phyloP scores from a whole-genome alignment of 2,329 filamentous ascomycete genomes.

The Scortechinia acanthostroma region DNA sequence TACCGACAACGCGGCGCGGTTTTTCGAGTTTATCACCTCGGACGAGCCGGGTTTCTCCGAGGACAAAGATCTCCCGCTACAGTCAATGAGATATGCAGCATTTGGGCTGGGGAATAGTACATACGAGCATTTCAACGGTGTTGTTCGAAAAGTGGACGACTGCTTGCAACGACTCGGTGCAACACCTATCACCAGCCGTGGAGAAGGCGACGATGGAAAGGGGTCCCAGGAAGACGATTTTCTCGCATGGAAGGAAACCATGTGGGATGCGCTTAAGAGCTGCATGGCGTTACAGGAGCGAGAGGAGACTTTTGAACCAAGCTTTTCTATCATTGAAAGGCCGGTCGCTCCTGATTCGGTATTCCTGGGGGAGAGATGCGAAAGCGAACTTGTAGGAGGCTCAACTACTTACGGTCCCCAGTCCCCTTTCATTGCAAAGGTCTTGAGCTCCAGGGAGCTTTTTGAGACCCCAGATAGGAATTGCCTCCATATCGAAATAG shows the following conservation, averaged over 20 bases:
- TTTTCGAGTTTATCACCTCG: conserved; percentile 87
- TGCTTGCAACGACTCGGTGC: conserved; percentile 77
- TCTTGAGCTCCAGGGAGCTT: conserved; percentile 81
- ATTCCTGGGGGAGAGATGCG: conserved; percentile 92
- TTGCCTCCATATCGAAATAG: conserved; percentile 93
- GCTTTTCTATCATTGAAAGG: conserved; percentile 75
- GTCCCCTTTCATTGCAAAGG: conserved; percentile 94
- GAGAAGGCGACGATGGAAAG: conserved; percentile 93
- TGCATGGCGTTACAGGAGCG: conserved; percentile 88
- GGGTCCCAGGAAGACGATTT: conserved; percentile 99
- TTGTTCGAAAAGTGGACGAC: conserved; percentile 87
- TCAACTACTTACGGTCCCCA: no score
- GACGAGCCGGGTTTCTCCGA: conserved; percentile 79
- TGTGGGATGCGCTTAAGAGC: conserved; percentile 82
- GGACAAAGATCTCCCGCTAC: conserved; percentile 65
- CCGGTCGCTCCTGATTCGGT: conserved; percentile 72
- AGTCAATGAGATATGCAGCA: conserved; percentile 82
- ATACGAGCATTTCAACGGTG: conserved; percentile 98
- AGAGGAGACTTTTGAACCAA: conserved; percentile 89
- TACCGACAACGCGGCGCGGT: conserved; percentile 96
- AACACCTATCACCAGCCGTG: conserved; percentile 75
- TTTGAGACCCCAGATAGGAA: conserved; percentile 87
- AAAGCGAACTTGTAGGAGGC: conserved; percentile 90
- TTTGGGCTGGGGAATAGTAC: conserved; percentile 99
- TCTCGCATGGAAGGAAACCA: conserved; percentile 96